A percentile compares a stretch with the other conserved stretches of the same genome.
These are phyloP conservation scores for Sclerotinia nivalis DNA, from an alignment of 2,329 filamentous ascomycete species.

Conservation along the genomic window DNA sequence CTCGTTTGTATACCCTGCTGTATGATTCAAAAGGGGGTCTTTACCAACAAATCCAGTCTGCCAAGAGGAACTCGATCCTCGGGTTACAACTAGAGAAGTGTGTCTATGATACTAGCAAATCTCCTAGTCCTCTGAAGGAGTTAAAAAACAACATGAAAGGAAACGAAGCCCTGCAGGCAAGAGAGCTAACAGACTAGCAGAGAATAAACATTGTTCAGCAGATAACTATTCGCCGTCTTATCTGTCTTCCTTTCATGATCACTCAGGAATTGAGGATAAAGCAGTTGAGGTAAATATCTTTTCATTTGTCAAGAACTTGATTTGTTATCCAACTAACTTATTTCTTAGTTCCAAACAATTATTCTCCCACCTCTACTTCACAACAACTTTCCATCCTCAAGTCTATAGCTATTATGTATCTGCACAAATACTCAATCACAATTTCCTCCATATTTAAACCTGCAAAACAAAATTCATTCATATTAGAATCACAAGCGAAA, in stretches of 20 bases:
- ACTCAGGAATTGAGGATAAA: not conserved
- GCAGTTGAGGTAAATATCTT: not conserved
- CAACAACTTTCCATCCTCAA: not conserved
- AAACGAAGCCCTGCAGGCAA: not conserved
- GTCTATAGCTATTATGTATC: not conserved
- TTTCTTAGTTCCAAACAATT: not conserved
- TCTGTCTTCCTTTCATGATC: not conserved
- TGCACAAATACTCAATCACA: too few species aligned
- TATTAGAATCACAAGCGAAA: not conserved
- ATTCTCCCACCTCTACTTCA: not conserved
- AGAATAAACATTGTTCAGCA: not conserved
- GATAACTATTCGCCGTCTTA: not conserved
- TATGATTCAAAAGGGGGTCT: not conserved
- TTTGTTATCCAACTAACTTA: not conserved
- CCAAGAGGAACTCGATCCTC: not conserved
- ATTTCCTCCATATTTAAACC: fast-evolving
- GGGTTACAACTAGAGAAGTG: not conserved
- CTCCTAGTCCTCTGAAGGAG: fast-evolving
- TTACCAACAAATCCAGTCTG: not conserved
- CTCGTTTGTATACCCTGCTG: not conserved
- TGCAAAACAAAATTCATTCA: not conserved
- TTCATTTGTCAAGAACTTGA: fast-evolving
- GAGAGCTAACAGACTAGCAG: not conserved
- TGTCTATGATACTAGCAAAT: not conserved
- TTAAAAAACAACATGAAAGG: too few species aligned